Evolutionary conservation across 352 stramenopile genomes (phyloP), one percentile per base, ranked within the genome.

Genomic region (Pythium guiyangense): DNA sequence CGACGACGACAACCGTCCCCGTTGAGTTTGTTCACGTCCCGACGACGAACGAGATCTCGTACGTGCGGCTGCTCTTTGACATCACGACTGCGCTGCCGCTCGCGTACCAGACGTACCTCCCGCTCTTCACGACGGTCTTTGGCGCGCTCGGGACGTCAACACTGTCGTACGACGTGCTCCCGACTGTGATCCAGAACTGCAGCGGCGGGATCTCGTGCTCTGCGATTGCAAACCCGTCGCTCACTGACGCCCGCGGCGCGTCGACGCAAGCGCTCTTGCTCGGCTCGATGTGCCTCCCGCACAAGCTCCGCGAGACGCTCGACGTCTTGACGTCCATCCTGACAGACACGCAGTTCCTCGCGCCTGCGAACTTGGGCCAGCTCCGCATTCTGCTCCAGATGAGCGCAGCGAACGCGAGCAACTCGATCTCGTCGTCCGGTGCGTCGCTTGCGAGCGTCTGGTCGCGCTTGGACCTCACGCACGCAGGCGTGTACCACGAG

Each of bases 31-130:
- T 90, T 14, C 59, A 78, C 12, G 77, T 90, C 39, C 76, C 82
- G 27, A 90, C 84, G 27, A 94, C 82, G 12, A 91, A 92, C 67
- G 84, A 90, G 57, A 77, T 94, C 60, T 85, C 81, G 56, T 94
- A 94, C 59, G 62, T 94, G 20, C 84, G 84, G 2, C 57, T 94
- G 46, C 60, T 84, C 14, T 92, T 88, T 59, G 77, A 94, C 52
- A 65, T 78, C 52, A 67, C 59, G 6, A 48, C 46, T 34, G 50
- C 66, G 31, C 55, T 92, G 17, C 84, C 84, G 3, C 55, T 73
- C 49, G 74, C 75, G 50, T 88, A 91, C 44, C 74, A 89, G 53
- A 50, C 64, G 56, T 91, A 85, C 60, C 57, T 90, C 15, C 84
- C 79, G 31, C 53, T 92, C 5, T 90, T 94, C 57, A 79, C 81